Evolutionary conservation across 805 yeast species (phyloP).

Genomic region (Lipomyces chichibuensis): DNA sequence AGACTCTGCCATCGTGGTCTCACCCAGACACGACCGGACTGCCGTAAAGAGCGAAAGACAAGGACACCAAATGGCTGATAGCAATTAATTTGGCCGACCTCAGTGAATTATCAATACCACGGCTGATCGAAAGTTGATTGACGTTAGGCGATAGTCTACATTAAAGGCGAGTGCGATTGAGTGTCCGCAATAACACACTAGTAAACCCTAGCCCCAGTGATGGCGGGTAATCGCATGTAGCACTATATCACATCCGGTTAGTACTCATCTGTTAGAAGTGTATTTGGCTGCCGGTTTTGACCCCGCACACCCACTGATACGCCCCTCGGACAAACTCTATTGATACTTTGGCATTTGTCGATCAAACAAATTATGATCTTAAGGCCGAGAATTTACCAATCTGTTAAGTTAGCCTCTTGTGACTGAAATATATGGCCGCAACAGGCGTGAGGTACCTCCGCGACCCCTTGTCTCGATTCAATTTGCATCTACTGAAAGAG

Average conservation of each 20-base stretch:
- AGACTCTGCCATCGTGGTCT: not conserved
- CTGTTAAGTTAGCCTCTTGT: not conserved
- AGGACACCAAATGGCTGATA: not conserved
- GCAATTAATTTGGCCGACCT: not conserved
- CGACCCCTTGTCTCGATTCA: conserved; percentile 21
- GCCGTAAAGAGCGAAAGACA: not conserved
- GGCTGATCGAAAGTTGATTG: not conserved
- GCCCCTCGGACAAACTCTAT: not conserved
- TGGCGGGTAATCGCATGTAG: not conserved
- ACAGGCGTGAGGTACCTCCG: conserved; percentile 8
- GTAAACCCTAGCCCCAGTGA: not conserved
- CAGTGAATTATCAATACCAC: not conserved
- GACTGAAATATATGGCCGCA: not conserved
- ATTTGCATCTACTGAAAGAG: conserved; percentile 19
- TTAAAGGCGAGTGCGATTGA: not conserved
- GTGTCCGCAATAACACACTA: not conserved
- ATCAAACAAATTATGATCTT: not conserved
- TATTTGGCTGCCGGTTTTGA: not conserved
- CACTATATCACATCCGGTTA: not conserved
- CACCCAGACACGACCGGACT: not conserved
- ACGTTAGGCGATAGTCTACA: not conserved
- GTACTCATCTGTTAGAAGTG: not conserved
- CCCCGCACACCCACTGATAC: not conserved
- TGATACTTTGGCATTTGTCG: not conserved
- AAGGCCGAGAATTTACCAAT: not conserved